Percentiles rank a stretch among this genome's conserved stretches.
Evolutionary conservation across 1,139 yeast genomes (phyloP).

Genomic region (Pichia sp.): DNA sequence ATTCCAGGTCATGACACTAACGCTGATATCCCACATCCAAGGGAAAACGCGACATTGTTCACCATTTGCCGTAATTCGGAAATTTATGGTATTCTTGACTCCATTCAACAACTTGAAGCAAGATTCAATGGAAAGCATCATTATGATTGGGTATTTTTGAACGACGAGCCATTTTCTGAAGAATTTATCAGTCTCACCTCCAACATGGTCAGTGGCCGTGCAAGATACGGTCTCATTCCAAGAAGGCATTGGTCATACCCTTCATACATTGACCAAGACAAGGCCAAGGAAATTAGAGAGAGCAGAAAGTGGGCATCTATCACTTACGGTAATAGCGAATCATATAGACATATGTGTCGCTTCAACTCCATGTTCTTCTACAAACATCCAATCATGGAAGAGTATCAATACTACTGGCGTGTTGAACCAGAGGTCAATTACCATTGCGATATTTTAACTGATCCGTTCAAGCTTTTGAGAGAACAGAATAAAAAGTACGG

Average conservation of each 20-base stretch:
- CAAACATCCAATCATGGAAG: conserved; percentile 31
- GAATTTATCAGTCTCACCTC: conserved; percentile 39
- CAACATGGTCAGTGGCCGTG: conserved; percentile 48
- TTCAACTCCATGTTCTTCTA: conserved; percentile 50
- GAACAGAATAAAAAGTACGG: conserved; percentile 46
- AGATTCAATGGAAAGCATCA: conserved; percentile 44
- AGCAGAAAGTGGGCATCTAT: conserved; percentile 36
- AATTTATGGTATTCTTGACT: conserved; percentile 36
- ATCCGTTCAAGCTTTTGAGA: conserved; percentile 45
- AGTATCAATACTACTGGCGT: conserved; percentile 44
- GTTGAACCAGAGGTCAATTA: conserved; percentile 53
- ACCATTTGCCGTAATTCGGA: conserved; percentile 50
- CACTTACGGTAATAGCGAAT: conserved; percentile 48
- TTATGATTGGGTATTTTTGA: conserved; percentile 57
- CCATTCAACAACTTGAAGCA: conserved; percentile 45
- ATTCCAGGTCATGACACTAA: conserved; percentile 1
- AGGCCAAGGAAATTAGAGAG: conserved; percentile 46
- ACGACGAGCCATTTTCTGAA: conserved; percentile 44
- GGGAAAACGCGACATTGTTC: conserved; percentile 45
- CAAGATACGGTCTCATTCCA: conserved; percentile 59
- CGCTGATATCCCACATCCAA: conserved; percentile 1
- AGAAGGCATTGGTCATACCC: conserved; percentile 70
- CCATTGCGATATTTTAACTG: conserved; percentile 47
- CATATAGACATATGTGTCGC: conserved; percentile 59
- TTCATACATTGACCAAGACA: conserved; percentile 49